Evolutionary conservation across 2,329 filamentous ascomycete species (phyloP).

Genomic region (Exophiala alcalophila): DNA sequence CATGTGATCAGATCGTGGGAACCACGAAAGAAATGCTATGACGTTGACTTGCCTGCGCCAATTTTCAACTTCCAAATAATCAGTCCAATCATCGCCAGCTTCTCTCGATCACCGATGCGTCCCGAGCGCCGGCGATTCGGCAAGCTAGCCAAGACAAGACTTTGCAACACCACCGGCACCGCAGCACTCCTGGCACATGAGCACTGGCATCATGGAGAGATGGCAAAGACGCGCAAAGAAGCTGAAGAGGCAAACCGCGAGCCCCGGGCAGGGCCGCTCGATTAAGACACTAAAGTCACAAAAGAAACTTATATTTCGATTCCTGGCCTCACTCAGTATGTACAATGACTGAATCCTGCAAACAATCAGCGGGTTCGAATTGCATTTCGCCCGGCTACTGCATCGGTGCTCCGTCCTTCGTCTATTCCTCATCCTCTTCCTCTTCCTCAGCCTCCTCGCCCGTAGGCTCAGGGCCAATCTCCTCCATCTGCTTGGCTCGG

Average conservation of each 20-base stretch:
- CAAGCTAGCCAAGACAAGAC: too few species aligned
- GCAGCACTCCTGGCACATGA: too few species aligned
- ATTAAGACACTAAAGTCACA: slow-evolving; percentile 1
- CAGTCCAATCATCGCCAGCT: too few species aligned
- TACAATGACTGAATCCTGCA: slow-evolving; percentile 19
- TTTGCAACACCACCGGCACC: too few species aligned
- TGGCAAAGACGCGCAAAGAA: too few species aligned
- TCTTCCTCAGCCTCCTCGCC: slow-evolving; percentile 31
- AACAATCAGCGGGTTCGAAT: slow-evolving; percentile 9
- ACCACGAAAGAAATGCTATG: slow-evolving; percentile 11
- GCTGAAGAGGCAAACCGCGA: too few species aligned
- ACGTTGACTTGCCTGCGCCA: too few species aligned
- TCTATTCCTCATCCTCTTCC: slow-evolving; percentile 30
- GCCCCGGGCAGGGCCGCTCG: too few species aligned
- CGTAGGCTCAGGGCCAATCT: slow-evolving; percentile 45
- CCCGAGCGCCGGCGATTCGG: too few species aligned
- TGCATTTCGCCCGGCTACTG: slow-evolving; percentile 8
- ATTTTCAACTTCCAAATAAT: too few species aligned
- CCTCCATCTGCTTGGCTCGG: slow-evolving; percentile 47
- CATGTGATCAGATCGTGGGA: background rate
- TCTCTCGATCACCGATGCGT: too few species aligned
- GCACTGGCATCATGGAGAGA: too few species aligned
- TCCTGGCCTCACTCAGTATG: slow-evolving; percentile 16
- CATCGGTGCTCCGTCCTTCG: slow-evolving; percentile 14
- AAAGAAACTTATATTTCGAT: slow-evolving; percentile 15